These are phyloP conservation scores for Coemansia sp. DNA, from an alignment of 192 early-diverging fungal genomes.

Conservation along the genomic window DNA sequence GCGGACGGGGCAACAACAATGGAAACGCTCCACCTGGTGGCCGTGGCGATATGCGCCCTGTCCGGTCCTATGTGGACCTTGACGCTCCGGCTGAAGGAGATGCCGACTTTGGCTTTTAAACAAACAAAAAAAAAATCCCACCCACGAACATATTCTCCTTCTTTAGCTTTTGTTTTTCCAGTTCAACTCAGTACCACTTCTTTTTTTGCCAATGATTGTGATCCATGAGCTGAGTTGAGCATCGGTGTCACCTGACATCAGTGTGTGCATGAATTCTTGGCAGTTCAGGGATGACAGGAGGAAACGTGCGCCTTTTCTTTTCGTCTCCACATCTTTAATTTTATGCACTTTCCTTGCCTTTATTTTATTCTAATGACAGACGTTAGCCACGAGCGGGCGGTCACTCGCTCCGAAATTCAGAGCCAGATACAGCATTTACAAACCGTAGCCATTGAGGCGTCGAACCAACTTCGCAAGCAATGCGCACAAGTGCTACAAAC, in stretches of 20 bases:
- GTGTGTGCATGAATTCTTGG: not conserved
- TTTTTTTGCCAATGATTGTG: not conserved
- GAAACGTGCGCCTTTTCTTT: not conserved
- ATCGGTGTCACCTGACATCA: not conserved
- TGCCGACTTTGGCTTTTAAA: slow-evolving; percentile 59
- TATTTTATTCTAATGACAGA: not conserved
- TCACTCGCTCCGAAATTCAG: slow-evolving; percentile 8
- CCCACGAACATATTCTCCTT: not conserved
- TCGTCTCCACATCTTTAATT: not conserved
- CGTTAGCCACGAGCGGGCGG: slow-evolving; percentile 1
- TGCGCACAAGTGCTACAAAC: slow-evolving; percentile 28
- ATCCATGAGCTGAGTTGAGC: not conserved
- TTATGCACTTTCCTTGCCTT: not conserved
- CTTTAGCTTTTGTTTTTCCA: not conserved
- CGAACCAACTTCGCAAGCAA: slow-evolving; percentile 32
- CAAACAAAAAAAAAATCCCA: not conserved
- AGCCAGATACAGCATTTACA: slow-evolving; percentile 36
- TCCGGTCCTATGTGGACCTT: slow-evolving; percentile 85
- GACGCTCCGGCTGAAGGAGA: slow-evolving; percentile 82
- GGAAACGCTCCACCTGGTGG: slow-evolving; percentile 14
- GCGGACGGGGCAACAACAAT: not conserved
- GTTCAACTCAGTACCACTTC: not conserved
- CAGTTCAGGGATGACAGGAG: not conserved
- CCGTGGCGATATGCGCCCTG: slow-evolving; percentile 66
- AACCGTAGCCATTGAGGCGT: slow-evolving; percentile 36